Evolutionary conservation across 495 filamentous ascomycete genomes (phyloP), one percentile per base, ranked within the genome.

Genomic region (Alectoria sarmentosa): DNA sequence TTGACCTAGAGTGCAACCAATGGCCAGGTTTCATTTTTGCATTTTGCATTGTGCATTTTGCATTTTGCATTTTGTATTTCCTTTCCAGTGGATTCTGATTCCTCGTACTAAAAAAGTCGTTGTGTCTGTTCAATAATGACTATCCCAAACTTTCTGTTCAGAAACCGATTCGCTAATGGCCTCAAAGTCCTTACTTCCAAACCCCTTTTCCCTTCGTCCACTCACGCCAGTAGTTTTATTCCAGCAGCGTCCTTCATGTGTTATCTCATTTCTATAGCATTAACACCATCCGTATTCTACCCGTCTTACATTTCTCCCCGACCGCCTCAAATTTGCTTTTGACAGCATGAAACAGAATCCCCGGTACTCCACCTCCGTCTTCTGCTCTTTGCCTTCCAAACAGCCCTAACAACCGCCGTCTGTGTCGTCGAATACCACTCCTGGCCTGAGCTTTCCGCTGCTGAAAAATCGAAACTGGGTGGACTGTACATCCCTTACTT

Each of bases 401-500:
- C 86, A 13, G 86, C 83, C 44, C 68, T 96, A 63, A 92, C 91
- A 0, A 90, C 91, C 1, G 66, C 83, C 6, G 82, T 85, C 7
- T 95, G 90, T 75, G 81, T 90, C 37, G 76, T 79, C 14, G 84
- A 86, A 52, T 79, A 83, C 52, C 77, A 75, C 80, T 77, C 71
- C 60, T 86, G 83, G 79, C 76, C 79, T 65, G 84, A 85, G 65
- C 75, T 86, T 21, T 78, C 83, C n/a, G 67, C 74, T 0, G 71
- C 67, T 7, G 75, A 86, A 66, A 87, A 85, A 67, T 68, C 80
- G 62, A 84, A 84, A 66, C 69, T 86, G 61, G 82, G 79, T 2
- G 80, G 80, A 66, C 72, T 90, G 17, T 92, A 92, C 72, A 84
- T 80, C 19, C 88, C 88, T 8, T 96, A 90, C 79, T 73, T 90